Conservation (phyloP, 371 early-diverging fungal species). For the Vairimorpha ceranae region DNA sequence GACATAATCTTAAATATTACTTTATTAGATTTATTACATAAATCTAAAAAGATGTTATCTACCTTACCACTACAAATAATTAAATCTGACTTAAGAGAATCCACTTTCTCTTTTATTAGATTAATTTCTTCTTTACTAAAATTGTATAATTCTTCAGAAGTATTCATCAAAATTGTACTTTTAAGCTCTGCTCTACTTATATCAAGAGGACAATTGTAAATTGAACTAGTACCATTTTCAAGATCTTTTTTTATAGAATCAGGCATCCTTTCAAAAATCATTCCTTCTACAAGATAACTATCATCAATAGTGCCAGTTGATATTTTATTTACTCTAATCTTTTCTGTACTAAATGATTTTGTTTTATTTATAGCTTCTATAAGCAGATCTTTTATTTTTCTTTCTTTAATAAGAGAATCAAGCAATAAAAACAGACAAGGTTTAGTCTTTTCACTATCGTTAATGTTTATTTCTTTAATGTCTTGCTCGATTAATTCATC, state of each 20-base stretch:
- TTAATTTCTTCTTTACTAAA: conserved; percentile 79
- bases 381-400: conserved; percentile 33
- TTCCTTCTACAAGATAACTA: conserved; percentile 80
- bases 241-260: conserved; percentile 66
- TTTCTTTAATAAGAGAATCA: conserved; percentile 46
- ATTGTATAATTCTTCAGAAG: conserved; percentile 85
- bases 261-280: conserved; percentile 91
- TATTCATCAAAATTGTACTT: conserved; percentile 90
- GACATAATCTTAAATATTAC: conserved; percentile 54
- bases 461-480: not conserved
- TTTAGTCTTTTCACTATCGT: not conserved
- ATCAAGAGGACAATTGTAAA: conserved; percentile 89
- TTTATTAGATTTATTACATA: conserved; percentile 53
- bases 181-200: conserved; percentile 91
- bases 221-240: conserved; percentile 70
- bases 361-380: conserved; percentile 32
- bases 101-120: conserved; percentile 66
- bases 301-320: conserved; percentile 82
- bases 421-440: conserved; percentile 3
- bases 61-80: conserved; percentile 60
- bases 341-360: conserved; percentile 52
- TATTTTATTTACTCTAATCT: conserved; percentile 68
- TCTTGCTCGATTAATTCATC: not conserved
- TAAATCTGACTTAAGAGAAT: conserved; percentile 72
- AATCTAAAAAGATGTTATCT: conserved; percentile 54